Evolutionary conservation across 371 early-diverging fungal species (phyloP).

Genomic region (Rhizomucor miehei): DNA sequence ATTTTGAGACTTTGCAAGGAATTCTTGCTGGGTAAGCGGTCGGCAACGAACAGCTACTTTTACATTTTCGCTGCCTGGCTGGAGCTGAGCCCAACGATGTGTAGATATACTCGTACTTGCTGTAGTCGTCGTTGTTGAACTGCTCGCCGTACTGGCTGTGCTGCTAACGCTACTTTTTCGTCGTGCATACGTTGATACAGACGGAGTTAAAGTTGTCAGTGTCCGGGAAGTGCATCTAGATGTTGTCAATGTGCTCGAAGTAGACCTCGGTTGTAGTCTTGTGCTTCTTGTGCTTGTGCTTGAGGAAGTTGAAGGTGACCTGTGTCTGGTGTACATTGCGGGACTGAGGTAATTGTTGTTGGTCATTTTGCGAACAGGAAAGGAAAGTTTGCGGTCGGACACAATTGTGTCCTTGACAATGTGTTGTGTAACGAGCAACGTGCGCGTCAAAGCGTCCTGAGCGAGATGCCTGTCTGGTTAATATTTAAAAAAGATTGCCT

Average conservation of each 20-base stretch:
- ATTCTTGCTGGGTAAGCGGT: conserved; percentile 22
- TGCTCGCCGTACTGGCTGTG: conserved; percentile 7
- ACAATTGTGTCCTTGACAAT: no score
- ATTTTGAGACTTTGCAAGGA: conserved; percentile 1
- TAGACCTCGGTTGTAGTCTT: conserved; percentile 10
- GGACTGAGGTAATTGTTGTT: no score
- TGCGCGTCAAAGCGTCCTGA: no score
- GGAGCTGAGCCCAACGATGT: neutral
- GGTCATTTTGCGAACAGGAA: no score
- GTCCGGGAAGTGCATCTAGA: conserved; percentile 9
- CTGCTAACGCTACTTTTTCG: conserved; percentile 8
- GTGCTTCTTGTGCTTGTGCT: conserved; percentile 4
- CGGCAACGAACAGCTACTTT: conserved; percentile 43
- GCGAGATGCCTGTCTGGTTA: no score
- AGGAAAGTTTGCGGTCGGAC: no score
- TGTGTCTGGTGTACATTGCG: neutral
- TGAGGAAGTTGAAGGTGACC: conserved; percentile 11
- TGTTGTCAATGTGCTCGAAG: neutral
- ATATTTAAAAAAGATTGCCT: no score
- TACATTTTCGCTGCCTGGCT: conserved; percentile 23
- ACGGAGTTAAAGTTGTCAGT: conserved; percentile 15
- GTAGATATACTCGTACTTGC: neutral
- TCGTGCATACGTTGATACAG: conserved; percentile 4
- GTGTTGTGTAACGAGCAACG: no score
- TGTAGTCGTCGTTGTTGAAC: neutral